phyloP scores from a whole-genome alignment of 495 filamentous ascomycete species.

The Annulohypoxylon nitens region DNA sequence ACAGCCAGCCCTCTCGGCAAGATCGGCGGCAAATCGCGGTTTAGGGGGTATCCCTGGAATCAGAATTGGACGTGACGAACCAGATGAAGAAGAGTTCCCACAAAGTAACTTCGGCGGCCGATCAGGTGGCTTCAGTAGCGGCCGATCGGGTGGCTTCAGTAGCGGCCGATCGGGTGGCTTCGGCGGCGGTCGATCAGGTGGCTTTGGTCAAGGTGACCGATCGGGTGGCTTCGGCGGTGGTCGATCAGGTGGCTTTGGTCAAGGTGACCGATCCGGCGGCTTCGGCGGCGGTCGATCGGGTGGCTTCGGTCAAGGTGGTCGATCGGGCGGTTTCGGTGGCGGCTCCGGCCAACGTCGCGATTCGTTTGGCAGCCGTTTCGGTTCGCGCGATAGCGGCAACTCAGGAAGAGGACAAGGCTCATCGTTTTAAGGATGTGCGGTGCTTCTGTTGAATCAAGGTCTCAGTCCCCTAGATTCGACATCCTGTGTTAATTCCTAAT shows the following conservation, averaged over 20 bases:
- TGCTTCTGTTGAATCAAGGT: neutral
- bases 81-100: constrained; percentile 16
- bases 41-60: constrained; percentile 60
- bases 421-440: constrained; percentile 22
- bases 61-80: constrained; percentile 54
- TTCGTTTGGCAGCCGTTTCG: constrained; percentile 37
- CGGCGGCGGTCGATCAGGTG: neutral
- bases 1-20: constrained; percentile 65
- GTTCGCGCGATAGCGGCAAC: neutral
- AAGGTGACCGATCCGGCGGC: neutral
- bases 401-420: constrained; percentile 1
- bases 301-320: neutral
- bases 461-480: constrained; percentile 5
- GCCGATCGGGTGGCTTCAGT: neutral
- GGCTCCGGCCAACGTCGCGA: constrained; percentile 24
- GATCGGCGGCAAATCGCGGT: constrained; percentile 63
- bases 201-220: neutral
- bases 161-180: neutral
- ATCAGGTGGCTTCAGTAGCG: neutral
- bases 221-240: neutral
- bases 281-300: neutral
- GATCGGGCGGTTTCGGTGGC: constrained; percentile 13
- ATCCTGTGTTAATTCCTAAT: constrained; percentile 29
- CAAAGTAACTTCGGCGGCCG: neutral
- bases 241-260: neutral